Percentiles rank a stretch among this genome's conserved stretches.
phyloP scores from a whole-genome alignment of 2,329 filamentous ascomycete species.

The Cercospora berteroae region DNA sequence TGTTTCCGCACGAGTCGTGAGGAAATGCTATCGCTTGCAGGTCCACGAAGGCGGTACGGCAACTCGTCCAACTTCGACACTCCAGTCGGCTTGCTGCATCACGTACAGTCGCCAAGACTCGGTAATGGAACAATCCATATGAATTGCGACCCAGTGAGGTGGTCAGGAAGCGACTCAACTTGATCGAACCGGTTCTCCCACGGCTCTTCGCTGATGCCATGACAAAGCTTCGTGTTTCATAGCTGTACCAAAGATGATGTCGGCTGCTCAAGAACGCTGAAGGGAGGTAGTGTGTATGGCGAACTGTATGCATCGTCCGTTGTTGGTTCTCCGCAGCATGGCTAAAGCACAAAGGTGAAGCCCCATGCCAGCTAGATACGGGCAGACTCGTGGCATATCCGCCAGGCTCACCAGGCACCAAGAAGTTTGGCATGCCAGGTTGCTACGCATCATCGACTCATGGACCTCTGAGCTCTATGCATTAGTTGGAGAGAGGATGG shows the following conservation, averaged over 20 bases:
- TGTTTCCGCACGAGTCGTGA: not conserved
- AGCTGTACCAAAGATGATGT: not conserved
- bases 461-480: not conserved
- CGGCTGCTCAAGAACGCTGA: not conserved
- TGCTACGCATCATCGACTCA: not conserved
- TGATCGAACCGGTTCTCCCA: not conserved
- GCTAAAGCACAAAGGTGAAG: not conserved
- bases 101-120: not conserved
- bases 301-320: not conserved
- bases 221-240: not conserved
- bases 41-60: not conserved
- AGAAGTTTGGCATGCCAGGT: not conserved
- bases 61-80: not conserved
- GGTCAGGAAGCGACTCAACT: not conserved
- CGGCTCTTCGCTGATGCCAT: not conserved
- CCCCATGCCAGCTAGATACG: not conserved
- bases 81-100: not conserved
- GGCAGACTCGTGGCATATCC: not conserved
- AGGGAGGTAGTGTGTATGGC: not conserved
- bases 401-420: not conserved
- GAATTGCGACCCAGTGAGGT: not conserved
- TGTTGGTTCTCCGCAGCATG: not conserved
- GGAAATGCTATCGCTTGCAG: not conserved
- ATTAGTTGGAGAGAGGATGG: not conserved
- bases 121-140: not conserved